Evolutionary conservation across 106 monocot genomes (phyloP), one percentile per base, ranked within the genome.

Genomic region (Apostasia shenzhenica): DNA sequence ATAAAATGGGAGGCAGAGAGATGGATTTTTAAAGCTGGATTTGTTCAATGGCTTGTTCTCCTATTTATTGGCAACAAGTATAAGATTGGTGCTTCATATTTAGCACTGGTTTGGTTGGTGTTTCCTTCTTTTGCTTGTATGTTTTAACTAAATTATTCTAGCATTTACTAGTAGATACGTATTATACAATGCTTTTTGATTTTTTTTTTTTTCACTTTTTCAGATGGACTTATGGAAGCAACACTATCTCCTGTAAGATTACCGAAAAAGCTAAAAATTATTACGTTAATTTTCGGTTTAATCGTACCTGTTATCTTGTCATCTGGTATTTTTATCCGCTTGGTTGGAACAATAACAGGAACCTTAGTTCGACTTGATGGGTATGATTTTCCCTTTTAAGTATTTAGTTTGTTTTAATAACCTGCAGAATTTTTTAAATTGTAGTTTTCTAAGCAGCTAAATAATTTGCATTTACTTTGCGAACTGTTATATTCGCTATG

Each of bases 151-250:
- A 73, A 14, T 14, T 48, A 37, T 49, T 39, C 26, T 26, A 26
- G 26, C 46, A 48, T 65, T 63, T 65, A 65, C 65, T 37, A 7
- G 65, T 65, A 48, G 14, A 65, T 14, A 9, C 6, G 41, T 68
- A 9, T 59, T 39, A 61, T n/a, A 49, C 45, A 37, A 26, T 14
- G 72, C 10, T 50, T 59, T 45, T 39, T 75, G 49, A 63, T 13
- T 67, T 45, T 10, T 45, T 61, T 57, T 45, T 8, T 10, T 74
- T 53, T 42, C 40, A 68, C 71, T 59, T 69, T 48, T 40, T 4
- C 60, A 99, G 99, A 93, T 83, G 90, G 93, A 14, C 80, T 99
- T 14, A 87, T 93, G 87, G 99, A 99, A 69, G 99, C 99, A 70
- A 93, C 99, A 57, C 69, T 99, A 59, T 85, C 93, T 55, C 99